A percentile compares a stretch with the other conserved stretches of the same genome.
These are phyloP conservation scores for Fusarium palustre DNA, from an alignment of 2,329 filamentous ascomycete genomes.

Conservation along the genomic window DNA sequence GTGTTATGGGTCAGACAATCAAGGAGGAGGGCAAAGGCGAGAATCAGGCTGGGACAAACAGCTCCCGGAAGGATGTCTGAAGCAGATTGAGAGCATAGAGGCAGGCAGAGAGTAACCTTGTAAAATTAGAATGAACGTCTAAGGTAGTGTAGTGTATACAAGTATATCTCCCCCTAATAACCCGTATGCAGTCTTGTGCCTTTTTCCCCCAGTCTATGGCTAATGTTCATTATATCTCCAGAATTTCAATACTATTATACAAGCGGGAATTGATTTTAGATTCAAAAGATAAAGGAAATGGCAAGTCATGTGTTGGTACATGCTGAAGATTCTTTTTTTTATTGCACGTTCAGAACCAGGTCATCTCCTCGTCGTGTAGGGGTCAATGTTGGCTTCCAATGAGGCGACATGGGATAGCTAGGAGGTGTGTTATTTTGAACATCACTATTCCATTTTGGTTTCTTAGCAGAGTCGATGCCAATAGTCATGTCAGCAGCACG, in stretches of 20 bases:
- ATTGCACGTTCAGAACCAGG: constrained; percentile 69
- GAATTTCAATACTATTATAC: constrained; percentile 42
- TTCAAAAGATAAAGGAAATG: constrained; percentile 17
- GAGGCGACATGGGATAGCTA: constrained; percentile 36
- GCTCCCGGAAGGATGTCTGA: constrained; percentile 5
- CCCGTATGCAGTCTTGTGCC: constrained; percentile 14
- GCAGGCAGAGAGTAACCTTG: constrained; percentile 9
- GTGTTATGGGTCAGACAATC: constrained; percentile 54
- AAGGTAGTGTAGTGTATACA: constrained; percentile 44
- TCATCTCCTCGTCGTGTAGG: constrained; percentile 75
- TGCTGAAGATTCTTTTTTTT: constrained; percentile 7
- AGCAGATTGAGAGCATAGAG: background rate
- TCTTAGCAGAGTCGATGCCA: constrained; percentile 34
- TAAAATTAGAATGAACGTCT: constrained; percentile 40
- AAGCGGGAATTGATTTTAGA: constrained; percentile 27
- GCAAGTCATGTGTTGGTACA: constrained; percentile 13
- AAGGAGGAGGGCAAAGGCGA: constrained; percentile 51
- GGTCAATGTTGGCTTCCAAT: constrained; percentile 69
- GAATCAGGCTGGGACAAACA: constrained; percentile 19
- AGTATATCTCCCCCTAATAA: constrained; percentile 30
- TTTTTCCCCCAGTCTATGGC: constrained; percentile 38
- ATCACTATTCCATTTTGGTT: constrained; percentile 36
- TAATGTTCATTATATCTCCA: constrained; percentile 40
- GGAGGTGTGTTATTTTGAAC: constrained; percentile 23
- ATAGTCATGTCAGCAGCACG: constrained; percentile 61